A percentile compares a stretch with the other conserved stretches of the same genome.
These are phyloP conservation scores for Hansfordia pulvinata DNA, from an alignment of 2,329 filamentous ascomycete genomes.

Conservation along the genomic window DNA sequence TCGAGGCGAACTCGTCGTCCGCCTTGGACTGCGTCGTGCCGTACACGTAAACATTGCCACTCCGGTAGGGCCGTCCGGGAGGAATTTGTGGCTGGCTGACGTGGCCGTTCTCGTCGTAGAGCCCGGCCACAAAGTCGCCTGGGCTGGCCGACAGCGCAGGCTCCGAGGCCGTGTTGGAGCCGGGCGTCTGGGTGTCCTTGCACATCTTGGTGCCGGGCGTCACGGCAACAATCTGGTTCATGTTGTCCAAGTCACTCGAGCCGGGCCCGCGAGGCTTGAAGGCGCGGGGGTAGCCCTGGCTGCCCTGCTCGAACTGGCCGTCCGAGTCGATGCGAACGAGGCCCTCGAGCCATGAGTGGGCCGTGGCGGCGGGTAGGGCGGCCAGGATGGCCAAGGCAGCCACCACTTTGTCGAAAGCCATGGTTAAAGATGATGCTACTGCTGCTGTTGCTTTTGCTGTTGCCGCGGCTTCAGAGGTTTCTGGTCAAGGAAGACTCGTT, in stretches of 20 bases:
- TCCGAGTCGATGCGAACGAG: conserved; percentile 57
- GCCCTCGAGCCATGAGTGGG: conserved; percentile 77
- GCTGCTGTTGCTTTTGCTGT: not conserved
- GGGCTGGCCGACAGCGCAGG: conserved; percentile 43
- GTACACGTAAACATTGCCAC: conserved; percentile 64
- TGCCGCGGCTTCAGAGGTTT: not conserved
- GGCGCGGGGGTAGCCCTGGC: conserved; percentile 62
- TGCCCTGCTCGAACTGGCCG: conserved; percentile 59
- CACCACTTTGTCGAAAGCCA: conserved; percentile 5
- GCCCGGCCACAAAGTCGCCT: conserved; percentile 52
- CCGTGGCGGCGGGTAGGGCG: conserved; percentile 20
- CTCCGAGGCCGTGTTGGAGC: conserved; percentile 42
- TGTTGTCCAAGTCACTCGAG: conserved; percentile 44
- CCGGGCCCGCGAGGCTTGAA: conserved; percentile 40
- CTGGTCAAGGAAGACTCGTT: too few relatives aligned
- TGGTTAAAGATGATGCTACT: not conserved
- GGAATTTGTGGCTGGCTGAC: conserved; percentile 49
- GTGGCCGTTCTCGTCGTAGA: conserved; percentile 66
- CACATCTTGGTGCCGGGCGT: conserved; percentile 41
- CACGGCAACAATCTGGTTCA: conserved; percentile 38
- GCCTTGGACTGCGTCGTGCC: conserved; percentile 47
- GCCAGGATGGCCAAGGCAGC: conserved; percentile 14
- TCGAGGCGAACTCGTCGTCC: conserved; percentile 7
- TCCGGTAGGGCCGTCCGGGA: conserved; percentile 37
- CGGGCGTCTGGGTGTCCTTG: conserved; percentile 45